Evolutionary conservation across 768 basidiomycete genomes (phyloP), one percentile per base, ranked within the genome.

Genomic region (Termitomyces sp.): DNA sequence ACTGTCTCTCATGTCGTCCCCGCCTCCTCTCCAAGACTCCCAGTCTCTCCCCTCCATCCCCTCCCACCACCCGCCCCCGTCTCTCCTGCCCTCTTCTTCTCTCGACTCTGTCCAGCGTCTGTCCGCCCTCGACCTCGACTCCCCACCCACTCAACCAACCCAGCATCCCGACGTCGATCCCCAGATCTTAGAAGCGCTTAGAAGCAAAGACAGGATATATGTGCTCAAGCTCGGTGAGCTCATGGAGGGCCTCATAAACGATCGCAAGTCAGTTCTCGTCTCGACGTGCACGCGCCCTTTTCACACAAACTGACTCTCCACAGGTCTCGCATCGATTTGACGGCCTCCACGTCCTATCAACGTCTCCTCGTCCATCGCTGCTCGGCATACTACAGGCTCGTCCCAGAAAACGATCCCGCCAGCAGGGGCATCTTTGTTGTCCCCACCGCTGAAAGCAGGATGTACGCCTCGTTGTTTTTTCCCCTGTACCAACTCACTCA

Each of bases 191-290:
- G 91, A 94, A 70, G 92, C 93, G 22, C 87, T 94, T 62, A 84
- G 79, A 72, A 87, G 87, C 80, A 94, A 94, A 76, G 92, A 94
- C 72, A 82, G 92, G 68, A 79, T 94, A 61, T 94, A 87, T 71
- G 91, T 94, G 47, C 76, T 94, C 66, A 93, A 89, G 77, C 81
- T 94, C n/a, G 92, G 90, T 58, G 93, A 94, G 75, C 79, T 77
- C 63, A 90, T 94, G 83, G 92, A 94, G 74, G 72, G 75, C 51
- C 79, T 94, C 68, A 90, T 94, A 66, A 81, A 73, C 59, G 91
- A 92, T 69, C 83, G 80, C 65, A 84, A 82, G 91, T 89, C 61
- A 57, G 87, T 80, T 5, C 40, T 59, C 34, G 26, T 47, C n/a
- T 33, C 36, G 52, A n/a, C n/a, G n/a, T n/a, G n/a, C n/a, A n/a